Evolutionary conservation across 78 protist species (phyloP).

Genomic region (Guillardia theta): DNA sequence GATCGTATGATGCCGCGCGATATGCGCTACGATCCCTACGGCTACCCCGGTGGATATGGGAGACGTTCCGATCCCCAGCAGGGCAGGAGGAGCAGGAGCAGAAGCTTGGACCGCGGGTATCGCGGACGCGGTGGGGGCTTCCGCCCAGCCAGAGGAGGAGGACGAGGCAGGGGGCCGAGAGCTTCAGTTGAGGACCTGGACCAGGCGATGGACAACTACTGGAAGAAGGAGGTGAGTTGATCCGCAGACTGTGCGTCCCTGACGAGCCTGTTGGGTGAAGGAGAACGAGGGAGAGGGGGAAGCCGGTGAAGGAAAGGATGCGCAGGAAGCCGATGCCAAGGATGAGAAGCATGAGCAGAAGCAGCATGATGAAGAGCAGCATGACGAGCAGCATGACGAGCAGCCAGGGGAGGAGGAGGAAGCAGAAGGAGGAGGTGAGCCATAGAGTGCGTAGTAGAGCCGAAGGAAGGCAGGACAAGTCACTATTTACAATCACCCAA

Average conservation of each 20-base stretch:
- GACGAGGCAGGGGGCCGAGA: neutral
- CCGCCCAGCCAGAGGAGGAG: neutral
- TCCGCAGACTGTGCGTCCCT: no score
- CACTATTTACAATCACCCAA: neutral
- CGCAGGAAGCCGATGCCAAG: neutral
- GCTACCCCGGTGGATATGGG: no score
- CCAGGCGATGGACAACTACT: neutral
- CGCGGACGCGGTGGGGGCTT: no score
- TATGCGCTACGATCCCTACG: no score
- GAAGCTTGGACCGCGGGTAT: no score
- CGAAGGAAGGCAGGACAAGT: neutral
- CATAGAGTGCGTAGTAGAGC: neutral
- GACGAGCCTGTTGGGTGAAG: no score
- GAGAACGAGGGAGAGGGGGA: neutral
- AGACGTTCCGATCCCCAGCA: no score
- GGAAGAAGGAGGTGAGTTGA: neutral
- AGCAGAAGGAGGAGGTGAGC: neutral
- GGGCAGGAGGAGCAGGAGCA: no score
- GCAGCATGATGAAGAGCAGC: neutral
- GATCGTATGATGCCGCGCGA: no score
- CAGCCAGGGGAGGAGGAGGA: neutral
- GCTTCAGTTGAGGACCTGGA: no score
- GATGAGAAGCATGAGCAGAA: neutral
- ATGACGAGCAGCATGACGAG: neutral
- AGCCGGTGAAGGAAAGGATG: neutral